phyloP scores from a whole-genome alignment of 306 rosid species.

The Fagus sylvatica region DNA sequence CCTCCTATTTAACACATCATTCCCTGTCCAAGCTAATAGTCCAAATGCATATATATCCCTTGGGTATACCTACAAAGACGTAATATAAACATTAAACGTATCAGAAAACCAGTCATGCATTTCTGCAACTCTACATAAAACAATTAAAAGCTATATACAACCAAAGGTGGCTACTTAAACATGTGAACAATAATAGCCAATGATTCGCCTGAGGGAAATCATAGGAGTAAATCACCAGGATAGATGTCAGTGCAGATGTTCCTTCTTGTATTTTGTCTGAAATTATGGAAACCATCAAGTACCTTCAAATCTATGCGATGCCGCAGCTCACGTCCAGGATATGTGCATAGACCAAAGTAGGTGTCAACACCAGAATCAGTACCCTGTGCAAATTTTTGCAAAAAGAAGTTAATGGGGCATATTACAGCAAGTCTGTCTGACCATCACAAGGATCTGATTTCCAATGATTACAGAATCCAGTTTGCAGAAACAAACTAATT shows the following conservation, averaged over 20 bases:
- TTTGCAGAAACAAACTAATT: background rate
- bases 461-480: background rate
- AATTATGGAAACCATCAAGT: background rate
- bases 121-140: background rate
- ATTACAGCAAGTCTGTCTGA: background rate
- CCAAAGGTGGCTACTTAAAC: slow-evolving; percentile 14
- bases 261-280: background rate
- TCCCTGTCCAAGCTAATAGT: slow-evolving; percentile 87
- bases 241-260: background rate
- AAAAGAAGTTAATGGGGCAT: slow-evolving; percentile 4
- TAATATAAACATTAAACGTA: background rate
- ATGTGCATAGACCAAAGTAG: slow-evolving; percentile 87
- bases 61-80: slow-evolving; percentile 69
- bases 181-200: background rate
- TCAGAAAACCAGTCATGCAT: slow-evolving; percentile 2
- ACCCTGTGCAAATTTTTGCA: slow-evolving; percentile 52
- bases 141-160: background rate
- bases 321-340: slow-evolving; percentile 82
- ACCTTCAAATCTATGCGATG: slow-evolving; percentile 94
- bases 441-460: background rate
- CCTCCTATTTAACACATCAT: slow-evolving; percentile 93
- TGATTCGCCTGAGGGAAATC: background rate
- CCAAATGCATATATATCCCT: slow-evolving; percentile 86
- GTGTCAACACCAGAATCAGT: slow-evolving; percentile 89
- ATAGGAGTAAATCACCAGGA: background rate